phyloP scores from a whole-genome alignment of 2,329 filamentous ascomycete genomes.

The Aureobasidium melanogenum region DNA sequence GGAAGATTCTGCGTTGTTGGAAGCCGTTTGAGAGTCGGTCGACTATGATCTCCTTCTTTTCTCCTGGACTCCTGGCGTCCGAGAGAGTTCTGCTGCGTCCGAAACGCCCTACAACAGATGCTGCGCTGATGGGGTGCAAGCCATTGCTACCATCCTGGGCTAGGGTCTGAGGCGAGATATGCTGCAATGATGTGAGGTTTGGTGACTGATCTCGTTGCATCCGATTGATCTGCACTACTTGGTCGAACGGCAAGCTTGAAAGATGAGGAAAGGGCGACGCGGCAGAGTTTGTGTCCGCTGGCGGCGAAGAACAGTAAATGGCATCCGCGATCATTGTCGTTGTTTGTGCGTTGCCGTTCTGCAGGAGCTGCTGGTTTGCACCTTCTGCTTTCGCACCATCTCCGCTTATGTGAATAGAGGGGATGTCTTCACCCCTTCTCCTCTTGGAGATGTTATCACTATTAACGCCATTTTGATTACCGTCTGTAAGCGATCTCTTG shows the following conservation, averaged over 20 bases:
- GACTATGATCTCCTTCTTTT: background rate
- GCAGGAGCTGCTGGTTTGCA: background rate
- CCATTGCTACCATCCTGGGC: background rate
- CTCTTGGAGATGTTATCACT: background rate
- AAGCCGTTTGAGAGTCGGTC: background rate
- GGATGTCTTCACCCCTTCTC: background rate
- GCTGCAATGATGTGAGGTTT: background rate
- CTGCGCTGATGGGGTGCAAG: background rate
- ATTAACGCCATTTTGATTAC: background rate
- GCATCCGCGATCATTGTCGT: background rate
- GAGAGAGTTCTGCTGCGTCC: background rate
- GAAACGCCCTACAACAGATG: background rate
- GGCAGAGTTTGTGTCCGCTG: background rate
- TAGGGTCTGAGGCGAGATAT: background rate
- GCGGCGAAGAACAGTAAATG: background rate
- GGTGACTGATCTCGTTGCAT: background rate
- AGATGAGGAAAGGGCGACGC: background rate
- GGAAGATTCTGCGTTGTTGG: background rate
- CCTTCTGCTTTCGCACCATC: background rate
- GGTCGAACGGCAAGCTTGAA: background rate
- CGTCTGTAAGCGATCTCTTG: background rate
- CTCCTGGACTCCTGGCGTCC: background rate
- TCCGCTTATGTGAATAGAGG: background rate
- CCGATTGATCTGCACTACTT: background rate
- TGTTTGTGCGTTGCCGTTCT: background rate